phyloP scores from a whole-genome alignment of 352 stramenopile genomes.

The Pythium aquatile region DNA sequence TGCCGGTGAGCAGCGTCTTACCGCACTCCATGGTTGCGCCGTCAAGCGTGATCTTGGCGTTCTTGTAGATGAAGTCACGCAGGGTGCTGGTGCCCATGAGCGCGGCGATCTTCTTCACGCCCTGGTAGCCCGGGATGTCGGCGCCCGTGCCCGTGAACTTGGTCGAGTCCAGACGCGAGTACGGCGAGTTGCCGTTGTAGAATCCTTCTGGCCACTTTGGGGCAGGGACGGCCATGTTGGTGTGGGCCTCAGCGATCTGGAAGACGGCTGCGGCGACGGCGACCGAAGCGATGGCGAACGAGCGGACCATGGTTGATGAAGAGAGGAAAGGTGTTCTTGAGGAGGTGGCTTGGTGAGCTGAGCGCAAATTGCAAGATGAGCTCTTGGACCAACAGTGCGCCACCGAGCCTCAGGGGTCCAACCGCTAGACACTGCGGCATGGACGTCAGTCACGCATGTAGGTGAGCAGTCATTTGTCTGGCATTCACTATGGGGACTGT shows the following conservation, averaged over 20 bases:
- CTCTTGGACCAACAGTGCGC: neutral
- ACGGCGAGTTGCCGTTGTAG: conserved; percentile 22
- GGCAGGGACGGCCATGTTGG: conserved; percentile 10
- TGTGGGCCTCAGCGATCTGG: conserved; percentile 16
- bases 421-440: neutral
- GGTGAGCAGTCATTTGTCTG: neutral
- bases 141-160: conserved; percentile 8
- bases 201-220: conserved; percentile 16
- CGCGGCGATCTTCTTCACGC: conserved; percentile 10
- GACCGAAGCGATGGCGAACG: conserved; percentile 17
- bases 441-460: neutral
- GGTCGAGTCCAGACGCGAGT: conserved; percentile 5
- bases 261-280: conserved; percentile 9
- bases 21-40: conserved; percentile 21
- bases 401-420: neutral
- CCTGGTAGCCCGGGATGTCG: conserved; percentile 13
- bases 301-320: conserved; percentile 21
- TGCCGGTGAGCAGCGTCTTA: conserved; percentile 11
- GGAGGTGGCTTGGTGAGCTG: conserved; percentile 1
- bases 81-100: conserved; percentile 3
- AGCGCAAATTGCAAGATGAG: conserved; percentile 18
- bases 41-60: conserved; percentile 7
- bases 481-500: neutral
- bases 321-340: neutral
- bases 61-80: conserved; percentile 13